These are phyloP conservation scores for Senecio squalidus DNA, from an alignment of 140 eudicot genomes.

Conservation along the genomic window DNA sequence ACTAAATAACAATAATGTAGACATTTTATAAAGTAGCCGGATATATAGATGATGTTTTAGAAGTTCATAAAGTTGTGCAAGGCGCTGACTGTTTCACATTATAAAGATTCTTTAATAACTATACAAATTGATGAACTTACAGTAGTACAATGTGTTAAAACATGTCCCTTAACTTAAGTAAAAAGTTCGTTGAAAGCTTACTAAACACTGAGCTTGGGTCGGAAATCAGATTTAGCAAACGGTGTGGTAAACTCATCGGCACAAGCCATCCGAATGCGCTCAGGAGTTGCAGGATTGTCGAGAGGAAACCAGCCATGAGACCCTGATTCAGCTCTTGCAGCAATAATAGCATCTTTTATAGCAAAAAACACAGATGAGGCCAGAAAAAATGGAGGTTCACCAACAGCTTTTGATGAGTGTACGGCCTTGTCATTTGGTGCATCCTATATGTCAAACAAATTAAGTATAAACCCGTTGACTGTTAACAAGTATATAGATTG, in stretches of 20 bases:
- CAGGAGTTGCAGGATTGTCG: conserved; percentile 97
- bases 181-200: not conserved
- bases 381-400: conserved; percentile 96
- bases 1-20: no score
- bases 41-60: no score
- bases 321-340: conserved; percentile 85
- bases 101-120: not conserved
- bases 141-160: not conserved
- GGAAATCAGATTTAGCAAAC: conserved; percentile 51
- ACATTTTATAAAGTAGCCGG: no score
- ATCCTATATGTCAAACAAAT: conserved; percentile 40
- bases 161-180: no score
- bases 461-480: not conserved
- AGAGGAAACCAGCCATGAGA: conserved; percentile 82
- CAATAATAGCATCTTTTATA: conserved; percentile 77
- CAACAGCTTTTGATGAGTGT: conserved; percentile 97
- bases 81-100: not conserved
- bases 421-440: conserved; percentile 87
- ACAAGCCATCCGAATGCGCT: conserved; percentile 97
- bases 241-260: conserved; percentile 63
- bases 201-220: conserved; percentile 74
- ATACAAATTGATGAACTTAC: conserved; percentile 4
- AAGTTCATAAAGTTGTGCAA: not conserved
- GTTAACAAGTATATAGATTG: not conserved
- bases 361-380: conserved; percentile 87